These are phyloP conservation scores for Trichoderma simmonsii DNA, from an alignment of 2,329 filamentous ascomycete genomes.

Conservation along the genomic window DNA sequence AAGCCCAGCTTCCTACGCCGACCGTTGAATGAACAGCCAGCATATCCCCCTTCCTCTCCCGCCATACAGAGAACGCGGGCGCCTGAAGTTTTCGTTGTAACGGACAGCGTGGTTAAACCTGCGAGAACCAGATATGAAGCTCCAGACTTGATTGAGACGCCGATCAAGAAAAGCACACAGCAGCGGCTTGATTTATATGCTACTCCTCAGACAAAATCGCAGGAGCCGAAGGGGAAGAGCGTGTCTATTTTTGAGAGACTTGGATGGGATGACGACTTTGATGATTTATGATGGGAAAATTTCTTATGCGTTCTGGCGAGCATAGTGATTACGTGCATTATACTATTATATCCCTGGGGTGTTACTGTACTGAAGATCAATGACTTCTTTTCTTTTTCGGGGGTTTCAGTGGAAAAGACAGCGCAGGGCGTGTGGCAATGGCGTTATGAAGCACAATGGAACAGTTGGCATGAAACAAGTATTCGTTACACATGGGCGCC, in stretches of 20 bases:
- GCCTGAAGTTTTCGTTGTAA: constrained; percentile 20
- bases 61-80: constrained; percentile 28
- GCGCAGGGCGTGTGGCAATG: neutral
- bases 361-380: constrained; percentile 14
- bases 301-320: constrained; percentile 14
- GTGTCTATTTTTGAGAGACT: constrained; percentile 52
- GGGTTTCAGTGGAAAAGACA: neutral
- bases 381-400: neutral
- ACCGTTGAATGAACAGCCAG: constrained; percentile 26
- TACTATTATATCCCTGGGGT: constrained; percentile 12
- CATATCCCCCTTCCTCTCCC: constrained; percentile 38
- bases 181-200: constrained; percentile 19
- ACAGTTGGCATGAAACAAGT: neutral
- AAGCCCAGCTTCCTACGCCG: constrained; percentile 31
- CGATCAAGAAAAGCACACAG: constrained; percentile 34
- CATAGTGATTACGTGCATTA: constrained; percentile 11
- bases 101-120: constrained; percentile 19
- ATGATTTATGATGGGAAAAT: constrained; percentile 37
- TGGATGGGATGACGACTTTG: constrained; percentile 58
- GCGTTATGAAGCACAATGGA: neutral
- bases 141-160: constrained; percentile 37
- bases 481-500: neutral
- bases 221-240: constrained; percentile 27
- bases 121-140: constrained; percentile 14
- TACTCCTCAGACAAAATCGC: constrained; percentile 21